Evolutionary conservation across 495 filamentous ascomycete species (phyloP).

Genomic region (Elaphomyces granulatus): DNA sequence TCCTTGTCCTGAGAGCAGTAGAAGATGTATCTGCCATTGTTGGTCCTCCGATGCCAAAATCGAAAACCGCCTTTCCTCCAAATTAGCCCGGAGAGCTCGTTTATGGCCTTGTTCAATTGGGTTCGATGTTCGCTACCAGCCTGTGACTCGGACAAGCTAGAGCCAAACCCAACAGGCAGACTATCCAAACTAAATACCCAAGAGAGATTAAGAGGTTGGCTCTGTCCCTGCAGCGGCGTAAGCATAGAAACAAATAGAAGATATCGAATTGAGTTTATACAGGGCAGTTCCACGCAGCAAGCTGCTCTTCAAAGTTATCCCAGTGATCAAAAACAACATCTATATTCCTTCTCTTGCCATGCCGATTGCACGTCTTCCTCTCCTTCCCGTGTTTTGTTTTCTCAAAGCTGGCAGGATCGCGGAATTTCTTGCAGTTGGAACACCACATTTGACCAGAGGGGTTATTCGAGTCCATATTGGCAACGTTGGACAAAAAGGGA

Average conservation of each 20-base stretch:
- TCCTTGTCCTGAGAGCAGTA: neutral
- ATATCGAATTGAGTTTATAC: neutral
- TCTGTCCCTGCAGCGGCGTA: neutral
- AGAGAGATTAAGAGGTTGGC: neutral
- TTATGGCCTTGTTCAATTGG: constrained; percentile 1
- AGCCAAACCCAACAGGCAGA: constrained; percentile 3
- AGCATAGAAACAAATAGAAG: neutral
- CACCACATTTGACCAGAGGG: neutral
- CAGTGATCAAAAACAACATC: neutral
- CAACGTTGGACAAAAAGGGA: too few relatives aligned
- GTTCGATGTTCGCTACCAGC: neutral
- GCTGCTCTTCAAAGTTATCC: constrained; percentile 1
- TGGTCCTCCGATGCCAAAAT: constrained; percentile 2
- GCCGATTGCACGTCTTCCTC: neutral
- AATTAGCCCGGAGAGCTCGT: neutral
- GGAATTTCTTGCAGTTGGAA: neutral
- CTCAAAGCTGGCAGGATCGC: neutral
- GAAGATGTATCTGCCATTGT: neutral
- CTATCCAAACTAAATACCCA: constrained; percentile 3
- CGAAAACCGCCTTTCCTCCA: constrained; percentile 4
- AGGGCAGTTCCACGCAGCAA: neutral
- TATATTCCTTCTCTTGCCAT: neutral
- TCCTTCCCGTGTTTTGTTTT: neutral
- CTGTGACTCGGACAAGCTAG: neutral
- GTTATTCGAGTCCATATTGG: neutral